These are phyloP conservation scores for Saccharata proteae DNA, from an alignment of 2,329 filamentous ascomycete species.

Conservation along the genomic window DNA sequence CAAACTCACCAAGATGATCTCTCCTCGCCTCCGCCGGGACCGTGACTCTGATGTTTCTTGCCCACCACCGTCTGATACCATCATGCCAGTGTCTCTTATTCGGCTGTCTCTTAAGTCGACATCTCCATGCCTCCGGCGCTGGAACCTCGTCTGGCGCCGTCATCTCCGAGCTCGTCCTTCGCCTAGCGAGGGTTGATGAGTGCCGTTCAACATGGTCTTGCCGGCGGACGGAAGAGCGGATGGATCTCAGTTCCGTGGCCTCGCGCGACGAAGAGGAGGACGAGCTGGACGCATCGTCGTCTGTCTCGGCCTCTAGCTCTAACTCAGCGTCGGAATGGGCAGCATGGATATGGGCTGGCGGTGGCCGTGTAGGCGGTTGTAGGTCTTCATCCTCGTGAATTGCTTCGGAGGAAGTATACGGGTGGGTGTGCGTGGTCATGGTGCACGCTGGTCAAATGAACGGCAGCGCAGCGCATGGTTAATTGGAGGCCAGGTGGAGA, in stretches of 20 bases:
- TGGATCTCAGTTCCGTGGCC: slow-evolving; percentile 5
- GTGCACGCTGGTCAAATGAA: no score
- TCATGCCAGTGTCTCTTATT: no score
- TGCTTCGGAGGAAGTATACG: no score
- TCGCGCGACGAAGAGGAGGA: slow-evolving; percentile 6
- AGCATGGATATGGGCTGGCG: no score
- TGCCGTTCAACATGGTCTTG: neutral
- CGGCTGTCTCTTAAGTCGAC: slow-evolving; percentile 12
- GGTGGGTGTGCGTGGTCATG: no score
- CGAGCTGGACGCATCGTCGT: slow-evolving; percentile 3
- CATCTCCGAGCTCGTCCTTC: neutral
- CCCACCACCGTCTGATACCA: slow-evolving; percentile 34
- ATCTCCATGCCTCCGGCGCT: slow-evolving; percentile 9
- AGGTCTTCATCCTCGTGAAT: no score
- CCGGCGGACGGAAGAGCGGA: neutral
- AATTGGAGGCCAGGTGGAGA: no score
- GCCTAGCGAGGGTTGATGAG: neutral
- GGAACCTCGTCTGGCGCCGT: slow-evolving; percentile 11
- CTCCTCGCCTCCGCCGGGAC: slow-evolving; percentile 39
- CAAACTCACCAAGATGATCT: slow-evolving; percentile 43
- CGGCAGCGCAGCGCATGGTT: no score
- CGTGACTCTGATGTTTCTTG: slow-evolving; percentile 35
- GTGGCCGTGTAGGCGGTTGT: no score
- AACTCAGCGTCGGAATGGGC: no score
- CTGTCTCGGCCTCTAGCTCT: no score